A percentile compares a stretch with the other conserved stretches of the same genome.
These are phyloP conservation scores for Marvania coccoides DNA, from an alignment of 139 green algal species.

Conservation along the genomic window DNA sequence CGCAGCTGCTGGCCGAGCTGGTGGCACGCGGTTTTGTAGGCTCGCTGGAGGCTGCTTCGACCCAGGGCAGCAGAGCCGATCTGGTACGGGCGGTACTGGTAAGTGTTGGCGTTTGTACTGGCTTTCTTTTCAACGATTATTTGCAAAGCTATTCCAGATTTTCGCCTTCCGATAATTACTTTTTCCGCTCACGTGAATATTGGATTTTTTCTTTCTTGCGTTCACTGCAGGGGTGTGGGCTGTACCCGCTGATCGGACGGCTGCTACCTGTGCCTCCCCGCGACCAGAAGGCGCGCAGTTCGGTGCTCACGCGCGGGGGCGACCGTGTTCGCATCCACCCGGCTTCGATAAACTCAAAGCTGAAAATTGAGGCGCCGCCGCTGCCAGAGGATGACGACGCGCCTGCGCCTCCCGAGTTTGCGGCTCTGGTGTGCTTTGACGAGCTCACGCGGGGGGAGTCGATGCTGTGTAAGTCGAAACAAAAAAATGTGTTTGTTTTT, in stretches of 20 bases:
- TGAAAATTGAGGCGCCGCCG: not conserved
- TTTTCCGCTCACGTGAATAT: not conserved
- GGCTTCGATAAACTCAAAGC: conserved; percentile 32
- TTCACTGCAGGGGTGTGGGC: conserved; percentile 18
- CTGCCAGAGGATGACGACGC: not conserved
- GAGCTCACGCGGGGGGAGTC: conserved; percentile 48
- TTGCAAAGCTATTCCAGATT: not conserved
- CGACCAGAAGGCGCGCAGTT: not conserved
- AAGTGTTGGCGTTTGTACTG: not conserved
- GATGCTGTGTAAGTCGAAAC: conserved; percentile 23
- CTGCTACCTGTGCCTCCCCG: conserved; percentile 7
- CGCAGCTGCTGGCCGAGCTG: conserved; percentile 59
- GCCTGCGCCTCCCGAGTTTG: not conserved
- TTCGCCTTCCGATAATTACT: not conserved
- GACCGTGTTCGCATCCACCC: conserved; percentile 41
- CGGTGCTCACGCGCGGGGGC: conserved; percentile 33
- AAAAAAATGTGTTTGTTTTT: too few species aligned
- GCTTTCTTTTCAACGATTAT: not conserved
- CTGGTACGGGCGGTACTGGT: conserved; percentile 46
- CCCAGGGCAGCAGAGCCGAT: conserved; percentile 9
- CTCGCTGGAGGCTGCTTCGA: conserved; percentile 18
- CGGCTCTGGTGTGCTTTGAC: conserved; percentile 39
- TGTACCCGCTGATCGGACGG: conserved; percentile 37
- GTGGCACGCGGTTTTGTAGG: conserved; percentile 25
- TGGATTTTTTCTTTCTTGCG: not conserved